Base-by-base conservation (phyloP, 345 rosid species). In the Durio zibethinus region DNA sequence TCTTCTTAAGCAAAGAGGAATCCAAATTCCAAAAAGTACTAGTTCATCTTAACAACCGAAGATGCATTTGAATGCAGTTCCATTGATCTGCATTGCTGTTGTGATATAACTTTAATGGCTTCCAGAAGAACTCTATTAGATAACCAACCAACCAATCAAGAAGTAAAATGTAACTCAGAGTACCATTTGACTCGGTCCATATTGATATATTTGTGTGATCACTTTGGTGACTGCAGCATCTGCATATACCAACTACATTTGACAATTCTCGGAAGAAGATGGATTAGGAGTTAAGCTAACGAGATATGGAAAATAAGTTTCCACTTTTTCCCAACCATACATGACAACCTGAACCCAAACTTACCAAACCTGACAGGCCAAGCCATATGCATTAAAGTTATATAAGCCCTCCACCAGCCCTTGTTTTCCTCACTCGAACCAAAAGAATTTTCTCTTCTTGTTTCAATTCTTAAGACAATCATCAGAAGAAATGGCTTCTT, bases 401-500 rank as follows among this genome's bases (percentile, higher is more conserved):
- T 62, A 62, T 62, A 62, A 61, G n/a, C 65, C 38, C 65, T n/a
- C n/a, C 3, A 14, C 10, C 10, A 61, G 65, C n/a, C 38, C 18
- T 29, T 29, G n/a, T 61, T 61, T 27, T 61, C 38, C 38, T 61
- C 65, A 61, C 65, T 29, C 65, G 1, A 61, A 15, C 65, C 38
- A 15, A 61, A 14, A 29, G 38, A 14, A 14, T 14, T 29, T 29
- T 61, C 38, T 4, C 65, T 60, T 27, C 36, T 61, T 61, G 56
- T 27, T 69, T 47, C 40, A 69, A 16, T 45, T 69, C 73, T 27
- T 3, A 16, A 4, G 15, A 47, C 12, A 45, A 69, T 4, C 33
- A 12, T 61, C 38, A 61, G 38, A 31, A 10, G n/a, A n/a, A 35
- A 84, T 81, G 84, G 81, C 72, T 9, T 56, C 68, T 10, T 38